A percentile compares a stretch with the other conserved stretches of the same genome.
These are phyloP conservation scores for Parastagonospora nodorum DNA, from an alignment of 2,329 filamentous ascomycete species.

Conservation along the genomic window DNA sequence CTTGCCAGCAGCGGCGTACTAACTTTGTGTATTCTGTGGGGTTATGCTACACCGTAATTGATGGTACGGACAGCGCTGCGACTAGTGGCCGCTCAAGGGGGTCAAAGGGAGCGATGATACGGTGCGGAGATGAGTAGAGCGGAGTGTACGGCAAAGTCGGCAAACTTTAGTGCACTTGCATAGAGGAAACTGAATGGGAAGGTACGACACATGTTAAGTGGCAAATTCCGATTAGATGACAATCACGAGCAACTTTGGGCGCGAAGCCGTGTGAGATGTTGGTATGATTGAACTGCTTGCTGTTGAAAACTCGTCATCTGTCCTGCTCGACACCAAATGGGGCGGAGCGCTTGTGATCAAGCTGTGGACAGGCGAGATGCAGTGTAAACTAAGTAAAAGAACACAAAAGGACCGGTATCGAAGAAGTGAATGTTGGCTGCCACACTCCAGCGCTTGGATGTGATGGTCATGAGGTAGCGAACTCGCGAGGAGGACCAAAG, in stretches of 20 bases:
- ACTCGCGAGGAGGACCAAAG: conserved; percentile 16
- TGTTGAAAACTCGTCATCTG: conserved; percentile 33
- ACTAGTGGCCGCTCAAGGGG: neutral
- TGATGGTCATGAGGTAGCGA: conserved; percentile 25
- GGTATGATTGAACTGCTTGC: conserved; percentile 3
- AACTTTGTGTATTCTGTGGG: neutral
- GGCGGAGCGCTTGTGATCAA: conserved; percentile 37
- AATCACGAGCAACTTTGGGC: neutral
- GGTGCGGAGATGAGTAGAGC: conserved; percentile 2
- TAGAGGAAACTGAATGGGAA: neutral
- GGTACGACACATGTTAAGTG: neutral
- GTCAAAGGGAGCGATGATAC: neutral
- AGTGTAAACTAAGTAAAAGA: conserved; percentile 11
- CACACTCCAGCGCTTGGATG: conserved; percentile 46
- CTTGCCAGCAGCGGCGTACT: neutral
- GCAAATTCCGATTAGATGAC: neutral
- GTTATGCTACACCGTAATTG: neutral
- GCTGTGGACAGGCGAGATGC: conserved; percentile 34
- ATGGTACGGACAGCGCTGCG: neutral
- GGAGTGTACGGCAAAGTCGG: conserved; percentile 1
- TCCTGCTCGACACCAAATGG: conserved; percentile 32
- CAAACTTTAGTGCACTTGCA: neutral
- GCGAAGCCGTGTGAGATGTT: neutral
- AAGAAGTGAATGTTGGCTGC: conserved; percentile 31
- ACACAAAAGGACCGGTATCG: conserved; percentile 19